These are phyloP conservation scores for Fraxinus quadrangulata DNA, from an alignment of 257 asterid species.

Conservation along the genomic window DNA sequence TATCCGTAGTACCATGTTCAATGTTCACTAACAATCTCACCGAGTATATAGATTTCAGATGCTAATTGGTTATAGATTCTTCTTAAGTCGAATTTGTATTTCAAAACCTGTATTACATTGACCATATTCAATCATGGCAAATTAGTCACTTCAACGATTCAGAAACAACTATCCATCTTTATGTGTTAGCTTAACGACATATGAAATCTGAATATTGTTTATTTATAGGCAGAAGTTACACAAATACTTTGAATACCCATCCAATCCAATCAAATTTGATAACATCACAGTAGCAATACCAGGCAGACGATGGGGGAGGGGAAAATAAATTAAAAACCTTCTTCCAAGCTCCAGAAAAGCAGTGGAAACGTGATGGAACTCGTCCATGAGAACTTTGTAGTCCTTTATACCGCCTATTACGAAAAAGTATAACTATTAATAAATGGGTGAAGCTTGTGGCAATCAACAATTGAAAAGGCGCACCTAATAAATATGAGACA, in stretches of 20 bases:
- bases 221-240: background rate
- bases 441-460: constrained; percentile 5
- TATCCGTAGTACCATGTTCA: background rate
- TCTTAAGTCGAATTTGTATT: background rate
- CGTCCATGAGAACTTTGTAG: constrained; percentile 91
- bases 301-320: background rate
- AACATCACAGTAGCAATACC: constrained; percentile 19
- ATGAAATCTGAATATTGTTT: constrained; percentile 1
- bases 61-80: background rate
- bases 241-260: background rate
- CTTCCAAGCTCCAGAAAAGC: constrained; percentile 87
- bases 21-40: background rate
- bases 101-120: background rate
- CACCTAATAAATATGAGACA: constrained; percentile 8
- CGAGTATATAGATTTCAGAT: background rate
- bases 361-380: constrained; percentile 84
- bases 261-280: constrained; percentile 17
- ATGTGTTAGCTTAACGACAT: constrained; percentile 4
- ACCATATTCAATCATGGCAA: background rate
- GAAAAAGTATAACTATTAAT: constrained; percentile 15
- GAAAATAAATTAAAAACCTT: constrained; percentile 43
- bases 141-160: constrained; percentile 3
- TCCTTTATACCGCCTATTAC: constrained; percentile 82
- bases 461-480: background rate
- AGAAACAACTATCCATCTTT: background rate